These are phyloP conservation scores for Camellia sinensis DNA, from an alignment of 148 eudicot genomes.

Conservation along the genomic window DNA sequence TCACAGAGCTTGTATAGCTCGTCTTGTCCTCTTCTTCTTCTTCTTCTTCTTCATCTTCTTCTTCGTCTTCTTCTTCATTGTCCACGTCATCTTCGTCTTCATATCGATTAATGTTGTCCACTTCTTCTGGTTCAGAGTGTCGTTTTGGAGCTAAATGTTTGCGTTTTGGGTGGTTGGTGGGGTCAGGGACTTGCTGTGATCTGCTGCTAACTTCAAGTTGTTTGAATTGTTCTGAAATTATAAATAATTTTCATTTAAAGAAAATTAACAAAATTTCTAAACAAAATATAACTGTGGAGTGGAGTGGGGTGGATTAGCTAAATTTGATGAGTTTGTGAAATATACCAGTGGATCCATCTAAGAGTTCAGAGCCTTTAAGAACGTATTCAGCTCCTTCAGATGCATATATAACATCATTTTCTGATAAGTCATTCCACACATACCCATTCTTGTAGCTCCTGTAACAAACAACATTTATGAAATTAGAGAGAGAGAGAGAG, in stretches of 20 bases:
- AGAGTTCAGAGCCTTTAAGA: conserved; percentile 78
- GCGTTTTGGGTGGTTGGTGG: conserved; percentile 26
- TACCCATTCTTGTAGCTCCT: conserved; percentile 95
- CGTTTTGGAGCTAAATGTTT: conserved; percentile 24
- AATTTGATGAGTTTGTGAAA: neutral
- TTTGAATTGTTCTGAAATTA: conserved; percentile 9
- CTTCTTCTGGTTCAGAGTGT: conserved; percentile 16
- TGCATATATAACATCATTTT: conserved; percentile 65
- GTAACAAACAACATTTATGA: neutral
- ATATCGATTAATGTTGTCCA: neutral
- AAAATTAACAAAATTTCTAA: neutral
- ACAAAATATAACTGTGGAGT: neutral
- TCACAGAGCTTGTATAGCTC: conserved; percentile 27
- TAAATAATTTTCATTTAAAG: neutral
- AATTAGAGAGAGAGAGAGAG: neutral
- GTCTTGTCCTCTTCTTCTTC: conserved; percentile 26
- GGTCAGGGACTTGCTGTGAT: conserved; percentile 15
- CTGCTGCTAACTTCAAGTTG: conserved; percentile 18
- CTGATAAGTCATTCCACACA: conserved; percentile 91
- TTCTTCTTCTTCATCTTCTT: conserved; percentile 25
- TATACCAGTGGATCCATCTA: conserved; percentile 48
- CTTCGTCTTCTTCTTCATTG: conserved; percentile 18
- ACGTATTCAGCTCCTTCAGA: conserved; percentile 82
- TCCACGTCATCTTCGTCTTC: conserved; percentile 19
- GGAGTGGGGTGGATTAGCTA: neutral